These are phyloP conservation scores for Xerocomellus amylosporus DNA, from an alignment of 768 basidiomycete species.

Conservation along the genomic window DNA sequence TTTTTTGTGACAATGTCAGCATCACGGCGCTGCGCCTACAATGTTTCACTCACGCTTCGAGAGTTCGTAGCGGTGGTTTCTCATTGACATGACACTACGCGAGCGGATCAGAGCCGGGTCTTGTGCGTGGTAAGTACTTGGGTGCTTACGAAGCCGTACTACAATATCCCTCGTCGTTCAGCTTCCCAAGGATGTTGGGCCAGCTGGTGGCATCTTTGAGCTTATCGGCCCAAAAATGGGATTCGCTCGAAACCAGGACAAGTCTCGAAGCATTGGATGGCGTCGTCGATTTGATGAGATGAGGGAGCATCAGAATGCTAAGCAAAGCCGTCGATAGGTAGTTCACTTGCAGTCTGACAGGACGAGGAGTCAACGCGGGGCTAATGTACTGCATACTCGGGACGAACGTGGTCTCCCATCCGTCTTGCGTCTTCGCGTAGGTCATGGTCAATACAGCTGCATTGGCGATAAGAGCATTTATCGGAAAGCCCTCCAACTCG, in stretches of 20 bases:
- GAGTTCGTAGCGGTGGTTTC: slow-evolving; percentile 23
- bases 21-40: neutral
- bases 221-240: slow-evolving; percentile 17
- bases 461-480: slow-evolving; percentile 33
- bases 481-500: slow-evolving; percentile 25
- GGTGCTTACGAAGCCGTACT: slow-evolving; percentile 19
- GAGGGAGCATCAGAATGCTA: slow-evolving; percentile 35
- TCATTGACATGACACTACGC: slow-evolving; percentile 25
- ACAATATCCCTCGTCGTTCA: slow-evolving; percentile 30
- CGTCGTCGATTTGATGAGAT: slow-evolving; percentile 31
- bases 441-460: slow-evolving; percentile 21
- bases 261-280: slow-evolving; percentile 24
- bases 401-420: slow-evolving; percentile 38
- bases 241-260: slow-evolving; percentile 32
- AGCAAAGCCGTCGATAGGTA: slow-evolving; percentile 36
- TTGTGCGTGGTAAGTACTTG: neutral
- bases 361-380: neutral
- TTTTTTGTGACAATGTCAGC: neutral
- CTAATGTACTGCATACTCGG: neutral
- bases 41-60: slow-evolving; percentile 25
- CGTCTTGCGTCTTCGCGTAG: slow-evolving; percentile 32
- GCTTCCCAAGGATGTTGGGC: slow-evolving; percentile 27
- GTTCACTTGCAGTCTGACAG: slow-evolving; percentile 35
- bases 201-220: slow-evolving; percentile 12
- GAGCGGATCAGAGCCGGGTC: neutral